Base-by-base conservation (phyloP, 2,329 filamentous ascomycete genomes). In the Ascochyta koolunga region DNA sequence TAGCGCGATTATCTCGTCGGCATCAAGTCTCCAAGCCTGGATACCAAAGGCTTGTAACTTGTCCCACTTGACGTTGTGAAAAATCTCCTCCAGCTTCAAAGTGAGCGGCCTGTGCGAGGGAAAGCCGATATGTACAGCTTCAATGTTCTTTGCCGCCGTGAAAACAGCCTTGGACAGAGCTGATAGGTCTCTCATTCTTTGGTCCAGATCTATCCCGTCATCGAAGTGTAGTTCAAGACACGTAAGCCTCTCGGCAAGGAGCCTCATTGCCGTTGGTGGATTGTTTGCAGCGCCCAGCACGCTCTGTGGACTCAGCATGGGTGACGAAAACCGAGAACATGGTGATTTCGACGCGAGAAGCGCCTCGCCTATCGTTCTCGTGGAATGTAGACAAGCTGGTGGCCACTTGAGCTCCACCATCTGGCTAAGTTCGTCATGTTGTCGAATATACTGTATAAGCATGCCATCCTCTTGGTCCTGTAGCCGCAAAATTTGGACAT, bases 181-280 rank as follows among this genome's bases (percentile, higher is more conserved):
- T 3, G 86, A 86, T 0, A 89, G 75, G 54, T 83, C 79, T 18
- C 76, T 74, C 76, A 88, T 85, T 52, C 82, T 82, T 25, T 78
- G 74, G 57, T 85, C 83, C 15, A 88, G 76, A 61, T 86, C 80
- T 4, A 74, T 74, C 21, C 78, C 78, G 41, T 86, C 83, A 58
- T 85, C 84, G 61, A 88, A 87, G 61, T 86, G 85, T 21, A 89
- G 71, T 59, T 88, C 85, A 16, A 89, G 74, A 63, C 84, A 85
- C 11, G 82, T 85, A 36, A 89, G 72, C n/a, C 83, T 79, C 55
- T 78, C 77, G 5, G 82, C 85, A 32, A 87, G 73, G 2, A 77
- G 76, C 2, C 79, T 74, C 22, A 87, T 72, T 1, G 77, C 79
- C 10, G 74, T 71, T 3, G 80, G 76, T 1, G 80, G 79, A 8